phyloP scores from a whole-genome alignment of 371 early-diverging fungal species.

The Mortierella sp. region DNA sequence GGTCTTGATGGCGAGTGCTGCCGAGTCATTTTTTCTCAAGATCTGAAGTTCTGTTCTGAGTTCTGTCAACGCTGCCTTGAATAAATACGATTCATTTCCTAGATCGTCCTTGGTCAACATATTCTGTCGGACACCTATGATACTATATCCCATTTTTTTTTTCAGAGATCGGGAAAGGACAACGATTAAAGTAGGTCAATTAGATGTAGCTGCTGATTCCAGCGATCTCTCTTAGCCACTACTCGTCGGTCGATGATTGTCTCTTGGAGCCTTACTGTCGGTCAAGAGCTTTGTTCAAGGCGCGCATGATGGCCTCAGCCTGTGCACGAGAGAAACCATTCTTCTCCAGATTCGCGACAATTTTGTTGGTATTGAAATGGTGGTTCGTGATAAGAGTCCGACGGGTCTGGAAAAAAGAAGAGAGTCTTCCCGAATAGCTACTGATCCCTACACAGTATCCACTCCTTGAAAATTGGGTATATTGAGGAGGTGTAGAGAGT shows the following conservation, averaged over 20 bases:
- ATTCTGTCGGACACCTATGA: slow-evolving; percentile 49
- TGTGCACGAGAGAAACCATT: slow-evolving; percentile 76
- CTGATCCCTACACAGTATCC: background rate
- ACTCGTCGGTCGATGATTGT: too few relatives aligned
- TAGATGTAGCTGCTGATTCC: slow-evolving; percentile 7
- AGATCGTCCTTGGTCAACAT: slow-evolving; percentile 67
- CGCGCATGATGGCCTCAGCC: slow-evolving; percentile 78
- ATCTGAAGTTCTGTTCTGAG: slow-evolving; percentile 89
- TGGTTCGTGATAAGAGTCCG: slow-evolving; percentile 56
- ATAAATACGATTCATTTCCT: slow-evolving; percentile 76
- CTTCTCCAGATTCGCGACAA: slow-evolving; percentile 69
- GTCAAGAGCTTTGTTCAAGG: slow-evolving; percentile 64
- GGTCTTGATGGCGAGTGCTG: slow-evolving; percentile 77
- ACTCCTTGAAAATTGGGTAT: slow-evolving; percentile 34
- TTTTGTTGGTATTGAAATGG: slow-evolving; percentile 76
- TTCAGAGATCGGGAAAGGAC: too few relatives aligned
- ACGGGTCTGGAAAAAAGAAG: slow-evolving; percentile 15
- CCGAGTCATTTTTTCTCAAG: slow-evolving; percentile 87
- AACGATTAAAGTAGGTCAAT: background rate
- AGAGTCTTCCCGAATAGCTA: slow-evolving; percentile 3
- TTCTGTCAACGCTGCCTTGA: slow-evolving; percentile 83
- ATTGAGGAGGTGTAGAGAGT: slow-evolving; percentile 21
- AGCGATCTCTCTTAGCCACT: too few relatives aligned
- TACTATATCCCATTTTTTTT: slow-evolving; percentile 23
- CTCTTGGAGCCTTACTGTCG: slow-evolving; percentile 26